Base-by-base conservation (phyloP, 169 alveolate species). In the Plasmodium coatneyi region DNA sequence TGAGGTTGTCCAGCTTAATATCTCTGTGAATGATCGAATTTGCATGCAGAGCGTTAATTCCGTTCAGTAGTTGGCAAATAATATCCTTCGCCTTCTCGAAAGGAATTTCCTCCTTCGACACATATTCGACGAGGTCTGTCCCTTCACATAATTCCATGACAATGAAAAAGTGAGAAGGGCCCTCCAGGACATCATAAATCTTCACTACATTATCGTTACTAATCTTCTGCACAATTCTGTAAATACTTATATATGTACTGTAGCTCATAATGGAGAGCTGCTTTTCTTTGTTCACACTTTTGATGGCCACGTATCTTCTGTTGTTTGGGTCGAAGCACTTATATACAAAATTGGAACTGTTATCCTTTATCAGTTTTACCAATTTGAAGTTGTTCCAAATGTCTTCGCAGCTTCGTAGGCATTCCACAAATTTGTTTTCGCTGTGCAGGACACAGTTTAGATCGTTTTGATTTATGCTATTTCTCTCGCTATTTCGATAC, bases 121-220 rank as follows among this genome's bases (percentile, higher is more conserved):
- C 93, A 87, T 87, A 87, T 56, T 87, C 93, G 30, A 87, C 93
- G 32, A 87, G 82, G 81, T 87, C 93, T 14, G 82, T 78, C n/a
- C 93, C 93, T 79, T 87, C 93, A 60, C 93, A 87, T 39, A 79
- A 60, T 16, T 87, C 93, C 93, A 87, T 87, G 7, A 87, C 81
- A 43, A 87, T 87, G 79, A 87, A 87, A 25, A 87, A 87, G 66
- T 87, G 93, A 14, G 82, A 78, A 7, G 71, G 46, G 22, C 72
- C 79, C 82, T 87, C 93, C 71, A 87, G 46, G 22, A 87, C 76
- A 60, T 87, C 80, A 87, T 87, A 87, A 41, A 87, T 87, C 82
- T 87, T 87, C 30, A 87, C 56, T 22, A 87, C 82, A 87, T 87
- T 76, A 7, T 79, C 89, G 34, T 87, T 87, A 10, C 79, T 80